phyloP scores from a whole-genome alignment of 306 rosid genomes.

The Delonix regia region DNA sequence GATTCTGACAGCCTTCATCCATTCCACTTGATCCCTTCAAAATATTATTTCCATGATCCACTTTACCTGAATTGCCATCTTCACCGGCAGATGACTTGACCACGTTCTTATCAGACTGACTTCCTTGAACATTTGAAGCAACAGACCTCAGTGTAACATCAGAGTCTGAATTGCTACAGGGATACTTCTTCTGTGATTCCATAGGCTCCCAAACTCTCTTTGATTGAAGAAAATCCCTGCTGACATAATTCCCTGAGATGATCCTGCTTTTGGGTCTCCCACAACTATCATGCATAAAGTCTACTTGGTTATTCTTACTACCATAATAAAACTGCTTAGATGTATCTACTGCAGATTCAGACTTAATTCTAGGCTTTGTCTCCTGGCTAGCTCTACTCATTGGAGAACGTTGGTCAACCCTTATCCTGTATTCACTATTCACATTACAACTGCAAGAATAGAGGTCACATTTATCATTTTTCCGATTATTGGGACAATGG shows the following conservation, averaged over 20 bases:
- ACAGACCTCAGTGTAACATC: constrained; percentile 60
- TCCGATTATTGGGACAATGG: constrained; percentile 59
- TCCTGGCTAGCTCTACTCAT: constrained; percentile 59
- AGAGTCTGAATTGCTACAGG: constrained; percentile 71
- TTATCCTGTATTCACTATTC: constrained; percentile 66
- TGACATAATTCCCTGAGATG: constrained; percentile 53
- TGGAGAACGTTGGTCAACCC: constrained; percentile 67
- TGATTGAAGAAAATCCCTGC: constrained; percentile 66
- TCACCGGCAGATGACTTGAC: constrained; percentile 56
- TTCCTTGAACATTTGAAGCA: constrained; percentile 47
- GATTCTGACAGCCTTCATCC: constrained; percentile 52
- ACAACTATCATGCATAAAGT: constrained; percentile 61
- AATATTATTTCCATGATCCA: constrained; percentile 50
- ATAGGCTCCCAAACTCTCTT: constrained; percentile 96
- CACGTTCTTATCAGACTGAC: constrained; percentile 47
- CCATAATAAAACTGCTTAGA: constrained; percentile 73
- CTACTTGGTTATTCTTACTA: constrained; percentile 62
- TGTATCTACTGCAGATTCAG: constrained; percentile 63
- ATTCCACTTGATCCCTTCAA: constrained; percentile 55
- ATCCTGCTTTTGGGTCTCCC: constrained; percentile 76
- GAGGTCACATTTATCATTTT: constrained; percentile 64
- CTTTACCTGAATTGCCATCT: constrained; percentile 45
- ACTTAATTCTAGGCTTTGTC: constrained; percentile 54
- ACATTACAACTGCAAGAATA: constrained; percentile 80
- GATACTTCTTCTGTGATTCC: constrained; percentile 78